These are phyloP conservation scores for Polymyxa betae DNA, from an alignment of 208 protist species.

Conservation along the genomic window DNA sequence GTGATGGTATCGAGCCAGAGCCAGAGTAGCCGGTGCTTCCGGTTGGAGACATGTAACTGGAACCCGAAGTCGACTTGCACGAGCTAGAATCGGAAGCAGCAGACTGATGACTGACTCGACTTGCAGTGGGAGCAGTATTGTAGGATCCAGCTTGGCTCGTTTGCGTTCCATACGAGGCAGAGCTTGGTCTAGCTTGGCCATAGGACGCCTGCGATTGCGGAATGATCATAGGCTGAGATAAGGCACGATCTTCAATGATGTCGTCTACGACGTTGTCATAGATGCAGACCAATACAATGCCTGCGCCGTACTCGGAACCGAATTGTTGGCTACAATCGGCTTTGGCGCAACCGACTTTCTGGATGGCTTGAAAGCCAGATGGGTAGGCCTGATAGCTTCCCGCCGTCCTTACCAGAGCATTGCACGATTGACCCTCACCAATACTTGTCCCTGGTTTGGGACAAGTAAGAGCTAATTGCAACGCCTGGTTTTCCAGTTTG, in stretches of 20 bases:
- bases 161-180: background rate
- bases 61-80: too few relatives aligned
- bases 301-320: background rate
- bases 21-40: too few relatives aligned
- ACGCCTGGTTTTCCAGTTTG: background rate
- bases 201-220: too few relatives aligned
- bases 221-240: too few relatives aligned
- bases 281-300: background rate
- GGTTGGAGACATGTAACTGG: too few relatives aligned
- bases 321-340: background rate
- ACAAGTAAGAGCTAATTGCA: background rate
- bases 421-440: background rate
- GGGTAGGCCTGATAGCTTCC: background rate
- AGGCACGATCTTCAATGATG: too few relatives aligned
- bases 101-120: too few relatives aligned
- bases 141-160: too few relatives aligned
- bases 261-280: background rate
- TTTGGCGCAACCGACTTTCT: background rate
- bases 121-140: too few relatives aligned
- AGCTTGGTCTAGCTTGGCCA: background rate
- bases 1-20: too few relatives aligned
- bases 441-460: background rate
- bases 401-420: background rate
- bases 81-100: too few relatives aligned
- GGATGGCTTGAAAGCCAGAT: background rate